Evolutionary conservation across 2,329 filamentous ascomycete species (phyloP).

Genomic region (Apiospora marii): DNA sequence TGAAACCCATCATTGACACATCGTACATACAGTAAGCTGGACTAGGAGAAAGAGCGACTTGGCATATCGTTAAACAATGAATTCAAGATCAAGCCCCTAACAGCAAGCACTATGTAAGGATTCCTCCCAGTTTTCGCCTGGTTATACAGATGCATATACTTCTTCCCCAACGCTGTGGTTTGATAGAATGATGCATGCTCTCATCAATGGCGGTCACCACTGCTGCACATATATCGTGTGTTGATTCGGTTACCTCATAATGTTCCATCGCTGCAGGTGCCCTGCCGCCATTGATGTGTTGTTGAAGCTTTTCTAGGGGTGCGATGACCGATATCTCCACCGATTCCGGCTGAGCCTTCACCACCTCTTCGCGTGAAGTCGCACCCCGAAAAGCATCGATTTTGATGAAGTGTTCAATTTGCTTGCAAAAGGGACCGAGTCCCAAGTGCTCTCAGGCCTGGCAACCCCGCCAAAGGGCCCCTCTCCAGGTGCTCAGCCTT

Average conservation of each 20-base stretch:
- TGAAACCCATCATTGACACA: constrained; percentile 1
- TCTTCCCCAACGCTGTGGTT: too few species aligned
- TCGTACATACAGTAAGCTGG: constrained; percentile 9
- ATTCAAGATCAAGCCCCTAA: not conserved
- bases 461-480: constrained; percentile 9
- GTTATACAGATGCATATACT: not conserved
- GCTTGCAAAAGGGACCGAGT: not conserved
- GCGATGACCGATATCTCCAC: not conserved
- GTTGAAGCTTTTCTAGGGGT: not conserved
- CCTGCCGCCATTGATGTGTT: not conserved
- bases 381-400: not conserved
- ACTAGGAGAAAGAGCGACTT: constrained; percentile 3
- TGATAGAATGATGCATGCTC: not conserved
- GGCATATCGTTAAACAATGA: constrained; percentile 5
- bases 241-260: not conserved
- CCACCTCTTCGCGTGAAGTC: not conserved
- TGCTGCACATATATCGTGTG: not conserved
- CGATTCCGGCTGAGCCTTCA: not conserved
- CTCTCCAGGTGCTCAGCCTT: constrained; percentile 12
- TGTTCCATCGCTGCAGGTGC: not conserved
- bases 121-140: not conserved
- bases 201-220: not conserved
- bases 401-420: not conserved
- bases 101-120: not conserved
- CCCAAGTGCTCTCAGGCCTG: not conserved